Percentiles rank a stretch among this genome's conserved stretches.
Evolutionary conservation across 352 stramenopile species (phyloP).

Genomic region (Thalassiosira mediterranea): DNA sequence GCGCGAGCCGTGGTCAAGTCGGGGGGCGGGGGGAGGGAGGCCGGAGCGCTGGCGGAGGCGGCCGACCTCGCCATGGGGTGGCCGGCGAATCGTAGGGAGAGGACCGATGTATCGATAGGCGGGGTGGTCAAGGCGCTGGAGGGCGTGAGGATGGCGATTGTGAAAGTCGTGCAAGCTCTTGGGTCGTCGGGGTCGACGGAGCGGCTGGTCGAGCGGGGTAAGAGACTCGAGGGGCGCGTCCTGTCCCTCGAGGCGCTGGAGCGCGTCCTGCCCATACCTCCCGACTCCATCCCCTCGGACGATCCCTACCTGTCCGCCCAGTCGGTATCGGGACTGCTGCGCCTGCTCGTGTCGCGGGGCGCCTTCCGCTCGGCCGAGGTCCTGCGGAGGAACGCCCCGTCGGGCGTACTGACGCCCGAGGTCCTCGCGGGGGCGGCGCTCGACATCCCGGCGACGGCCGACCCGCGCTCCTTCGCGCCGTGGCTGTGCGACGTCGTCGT

Average conservation of each 20-base stretch:
- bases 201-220: constrained; percentile 42
- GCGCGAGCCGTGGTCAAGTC: constrained; percentile 28
- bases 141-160: constrained; percentile 44
- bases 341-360: constrained; percentile 47
- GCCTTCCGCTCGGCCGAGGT: constrained; percentile 65
- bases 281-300: constrained; percentile 19
- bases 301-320: constrained; percentile 48
- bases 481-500: constrained; percentile 74
- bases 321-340: constrained; percentile 49
- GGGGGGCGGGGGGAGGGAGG: constrained; percentile 28
- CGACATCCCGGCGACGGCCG: constrained; percentile 44
- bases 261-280: constrained; percentile 13
- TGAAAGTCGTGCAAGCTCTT: constrained; percentile 33
- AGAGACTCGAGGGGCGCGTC: constrained; percentile 52
- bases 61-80: constrained; percentile 56
- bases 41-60: constrained; percentile 52
- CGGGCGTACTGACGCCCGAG: constrained; percentile 30
- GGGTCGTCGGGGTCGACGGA: constrained; percentile 17
- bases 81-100: constrained; percentile 31
- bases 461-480: constrained; percentile 60
- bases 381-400: constrained; percentile 39
- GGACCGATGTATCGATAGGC: constrained; percentile 28
- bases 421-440: constrained; percentile 53
- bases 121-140: constrained; percentile 53
- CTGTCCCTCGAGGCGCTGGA: constrained; percentile 52